phyloP scores from a whole-genome alignment of 2,329 filamentous ascomycete species.

The Exophiala mesophila region DNA sequence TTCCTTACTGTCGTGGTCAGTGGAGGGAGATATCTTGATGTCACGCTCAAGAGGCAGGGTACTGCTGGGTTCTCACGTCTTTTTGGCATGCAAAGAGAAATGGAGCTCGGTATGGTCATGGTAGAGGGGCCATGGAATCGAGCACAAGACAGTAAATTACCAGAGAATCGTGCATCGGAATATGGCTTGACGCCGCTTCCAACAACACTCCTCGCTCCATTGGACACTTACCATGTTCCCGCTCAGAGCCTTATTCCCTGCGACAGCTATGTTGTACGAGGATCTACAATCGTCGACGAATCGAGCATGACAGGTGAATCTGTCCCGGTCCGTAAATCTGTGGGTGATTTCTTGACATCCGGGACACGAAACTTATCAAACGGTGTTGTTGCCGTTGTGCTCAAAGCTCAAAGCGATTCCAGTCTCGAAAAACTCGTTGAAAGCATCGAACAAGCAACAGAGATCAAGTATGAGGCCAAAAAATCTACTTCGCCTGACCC shows the following conservation, averaged over 20 bases:
- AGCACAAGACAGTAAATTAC: neutral
- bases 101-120: slow-evolving; percentile 9
- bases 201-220: slow-evolving; percentile 7
- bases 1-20: slow-evolving; percentile 15
- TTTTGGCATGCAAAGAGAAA: slow-evolving; percentile 8
- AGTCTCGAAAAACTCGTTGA: slow-evolving; percentile 13
- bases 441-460: slow-evolving; percentile 11
- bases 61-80: slow-evolving; percentile 9
- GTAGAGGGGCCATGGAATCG: slow-evolving; percentile 2
- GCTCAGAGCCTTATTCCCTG: slow-evolving; percentile 13
- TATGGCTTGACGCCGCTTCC: slow-evolving; percentile 4
- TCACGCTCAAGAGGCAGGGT: slow-evolving; percentile 11
- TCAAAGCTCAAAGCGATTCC: slow-evolving; percentile 12
- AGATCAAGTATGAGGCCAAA: slow-evolving; percentile 5
- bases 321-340: slow-evolving; percentile 53
- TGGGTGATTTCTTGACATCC: slow-evolving; percentile 20
- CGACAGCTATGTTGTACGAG: slow-evolving; percentile 62
- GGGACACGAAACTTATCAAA: slow-evolving; percentile 17
- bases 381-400: slow-evolving; percentile 11
- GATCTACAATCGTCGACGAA: slow-evolving; percentile 65
- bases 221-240: slow-evolving; percentile 6
- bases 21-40: slow-evolving; percentile 14
- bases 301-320: slow-evolving; percentile 74
- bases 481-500: neutral
- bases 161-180: neutral